Base-by-base conservation (phyloP, 768 basidiomycete genomes). In the Suillus brevipes region DNA sequence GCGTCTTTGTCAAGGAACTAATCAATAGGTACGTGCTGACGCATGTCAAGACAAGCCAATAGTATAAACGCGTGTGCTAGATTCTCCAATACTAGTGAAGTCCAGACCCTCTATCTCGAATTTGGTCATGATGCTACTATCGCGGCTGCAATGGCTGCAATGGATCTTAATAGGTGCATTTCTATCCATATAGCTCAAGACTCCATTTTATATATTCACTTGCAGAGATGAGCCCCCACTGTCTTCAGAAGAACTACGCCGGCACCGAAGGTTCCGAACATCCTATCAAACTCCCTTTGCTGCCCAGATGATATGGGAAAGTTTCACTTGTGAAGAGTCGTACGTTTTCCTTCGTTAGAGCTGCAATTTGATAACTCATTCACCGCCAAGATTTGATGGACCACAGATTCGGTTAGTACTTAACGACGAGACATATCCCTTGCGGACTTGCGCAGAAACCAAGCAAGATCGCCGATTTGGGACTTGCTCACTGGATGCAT, bases 71-170 rank as follows among this genome's bases (percentile, higher is more conserved):
- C 4, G 37, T 57, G 31, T 42, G 23, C 36, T 42, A 80, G 79
- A 49, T 74, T 81, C 56, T 73, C 74, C 36, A 80, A 80, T 70
- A 64, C 68, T 25, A 77, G 75, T 31, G 77, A 77, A 57, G 74
- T 77, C 16, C 61, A 73, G 60, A 57, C 71, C 47, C 69, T 79
- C 25, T 80, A 78, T 69, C 71, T 82, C 31, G 79, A 82, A 70
- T 82, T 81, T 65, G 80, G 80, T 5, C 79, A 81, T 65, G 79
- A 81, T 61, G 79, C 75, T 8, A 80, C 77, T 43, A 75, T 82
- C 64, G 75, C 81, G 66, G 52, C 78, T 31, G 78, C 78, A 1
- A 74, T 81, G 65, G 76, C 78, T 36, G 78, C 78, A 1, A 74
- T 81, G 66, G 75, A 75, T 0, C 71, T 80, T 23, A 80, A 77